These are phyloP conservation scores for Wickerhamomyces subpelliculosus DNA, from an alignment of 805 yeast genomes.

Conservation along the genomic window DNA sequence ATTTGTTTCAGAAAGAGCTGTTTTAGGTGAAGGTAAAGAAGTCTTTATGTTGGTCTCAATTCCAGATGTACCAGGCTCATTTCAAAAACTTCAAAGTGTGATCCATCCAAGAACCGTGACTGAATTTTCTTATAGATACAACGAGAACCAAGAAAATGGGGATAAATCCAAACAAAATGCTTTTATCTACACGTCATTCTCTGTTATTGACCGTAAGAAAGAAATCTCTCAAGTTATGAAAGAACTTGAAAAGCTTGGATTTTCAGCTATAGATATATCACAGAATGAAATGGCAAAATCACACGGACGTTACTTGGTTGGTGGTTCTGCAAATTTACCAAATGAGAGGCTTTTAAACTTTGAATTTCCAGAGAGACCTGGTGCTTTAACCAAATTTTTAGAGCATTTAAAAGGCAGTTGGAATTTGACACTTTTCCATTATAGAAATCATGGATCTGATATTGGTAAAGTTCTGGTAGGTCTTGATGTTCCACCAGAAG, in stretches of 20 bases:
- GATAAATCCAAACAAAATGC: constrained; percentile 38
- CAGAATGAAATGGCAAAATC: constrained; percentile 92
- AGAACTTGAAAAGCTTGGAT: constrained; percentile 54
- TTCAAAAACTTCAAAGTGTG: constrained; percentile 64
- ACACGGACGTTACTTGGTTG: constrained; percentile 94
- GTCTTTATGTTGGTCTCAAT: constrained; percentile 85
- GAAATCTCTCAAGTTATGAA: constrained; percentile 64
- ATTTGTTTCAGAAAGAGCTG: constrained; percentile 95
- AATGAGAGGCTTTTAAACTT: constrained; percentile 77
- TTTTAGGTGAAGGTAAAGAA: constrained; percentile 96
- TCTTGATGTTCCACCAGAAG: constrained; percentile 71
- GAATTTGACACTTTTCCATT: constrained; percentile 93
- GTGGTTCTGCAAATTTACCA: constrained; percentile 72
- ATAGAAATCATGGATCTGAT: constrained; percentile 95
- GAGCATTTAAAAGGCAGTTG: constrained; percentile 65
- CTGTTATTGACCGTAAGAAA: constrained; percentile 65
- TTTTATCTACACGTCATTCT: constrained; percentile 80
- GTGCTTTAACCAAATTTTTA: constrained; percentile 81
- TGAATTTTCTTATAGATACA: constrained; percentile 85
- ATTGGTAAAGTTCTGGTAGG: constrained; percentile 91
- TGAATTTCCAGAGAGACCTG: constrained; percentile 97
- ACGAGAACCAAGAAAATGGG: constrained; percentile 31
- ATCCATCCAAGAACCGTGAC: constrained; percentile 88
- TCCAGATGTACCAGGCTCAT: constrained; percentile 92
- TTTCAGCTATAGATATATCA: constrained; percentile 76